Percentiles rank a stretch among this genome's conserved stretches.
Conservation (phyloP, 257 asterid species). For the Solanum ossicruentum region DNA sequence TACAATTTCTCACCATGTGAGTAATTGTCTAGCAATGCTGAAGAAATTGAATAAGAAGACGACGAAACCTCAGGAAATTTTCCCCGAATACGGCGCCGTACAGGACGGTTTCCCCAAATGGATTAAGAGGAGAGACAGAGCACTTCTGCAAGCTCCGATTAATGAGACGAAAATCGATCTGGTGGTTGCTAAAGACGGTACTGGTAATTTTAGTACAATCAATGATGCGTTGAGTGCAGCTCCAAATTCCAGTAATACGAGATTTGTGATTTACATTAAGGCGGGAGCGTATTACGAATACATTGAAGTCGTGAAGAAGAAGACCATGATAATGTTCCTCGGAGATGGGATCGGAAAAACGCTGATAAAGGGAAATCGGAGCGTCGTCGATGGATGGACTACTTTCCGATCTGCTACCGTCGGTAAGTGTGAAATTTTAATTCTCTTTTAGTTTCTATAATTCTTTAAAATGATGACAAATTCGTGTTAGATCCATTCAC, state of each 20-base stretch:
- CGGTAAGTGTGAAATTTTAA: constrained; percentile 31
- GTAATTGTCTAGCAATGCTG: constrained; percentile 78
- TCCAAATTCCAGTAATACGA: constrained; percentile 57
- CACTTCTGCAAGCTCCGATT: constrained; percentile 40
- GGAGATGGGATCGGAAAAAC: constrained; percentile 97
- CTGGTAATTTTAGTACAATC: constrained; percentile 68
- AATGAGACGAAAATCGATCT: constrained; percentile 26
- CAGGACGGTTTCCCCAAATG: constrained; percentile 52
- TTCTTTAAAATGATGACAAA: background rate
- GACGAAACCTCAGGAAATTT: constrained; percentile 3
- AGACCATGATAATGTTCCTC: constrained; percentile 48
- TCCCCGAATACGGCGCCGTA: constrained; percentile 28
- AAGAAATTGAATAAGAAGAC: constrained; percentile 29
- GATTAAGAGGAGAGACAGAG: constrained; percentile 48
- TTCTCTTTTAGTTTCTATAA: background rate
- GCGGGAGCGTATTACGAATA: constrained; percentile 86
- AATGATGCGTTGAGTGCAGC: constrained; percentile 50
- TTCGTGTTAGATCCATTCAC: background rate
- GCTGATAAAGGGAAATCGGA: constrained; percentile 71
- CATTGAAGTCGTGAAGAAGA: constrained; percentile 39
- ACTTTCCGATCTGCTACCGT: constrained; percentile 88
- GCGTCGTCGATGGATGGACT: constrained; percentile 90
- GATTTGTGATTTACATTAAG: constrained; percentile 79
- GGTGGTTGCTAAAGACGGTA: constrained; percentile 73
- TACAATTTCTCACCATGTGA: constrained; percentile 58